A percentile compares a stretch with the other conserved stretches of the same genome.
These are phyloP conservation scores for Ceratopteris richardii DNA, from an alignment of 75 land plant species.

Conservation along the genomic window DNA sequence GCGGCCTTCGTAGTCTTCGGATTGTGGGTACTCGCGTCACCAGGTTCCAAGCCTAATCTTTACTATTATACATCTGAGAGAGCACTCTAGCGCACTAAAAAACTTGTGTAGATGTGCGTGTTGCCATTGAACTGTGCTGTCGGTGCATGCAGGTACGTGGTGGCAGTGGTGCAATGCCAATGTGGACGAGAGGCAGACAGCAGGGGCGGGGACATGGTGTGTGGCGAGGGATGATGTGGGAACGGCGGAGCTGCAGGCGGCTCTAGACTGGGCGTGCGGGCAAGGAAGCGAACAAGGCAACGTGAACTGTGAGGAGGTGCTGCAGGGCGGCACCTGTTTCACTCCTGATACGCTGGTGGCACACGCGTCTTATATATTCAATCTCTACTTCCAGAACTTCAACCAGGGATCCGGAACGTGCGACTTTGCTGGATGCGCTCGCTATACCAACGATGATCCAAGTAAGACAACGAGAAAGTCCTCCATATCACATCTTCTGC, in stretches of 20 bases:
- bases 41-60: no score
- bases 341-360: not conserved
- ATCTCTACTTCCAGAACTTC: conserved; percentile 1
- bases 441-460: not conserved
- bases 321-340: not conserved
- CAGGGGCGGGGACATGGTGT: conserved; percentile 4
- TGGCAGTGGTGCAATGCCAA: no score
- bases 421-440: conserved; percentile 1
- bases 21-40: no score
- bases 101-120: no score
- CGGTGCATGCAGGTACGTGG: no score
- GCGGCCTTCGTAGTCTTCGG: no score
- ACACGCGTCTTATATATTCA: conserved; percentile 6
- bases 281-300: not conserved
- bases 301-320: not conserved
- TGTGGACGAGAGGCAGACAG: not conserved
- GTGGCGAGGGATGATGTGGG: conserved; percentile 3
- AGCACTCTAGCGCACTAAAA: no score
- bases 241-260: not conserved
- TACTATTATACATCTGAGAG: no score
- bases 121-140: no score
- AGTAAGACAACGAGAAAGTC: no score
- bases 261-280: conserved; percentile 6
- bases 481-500: no score
- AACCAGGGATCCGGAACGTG: not conserved